Base-by-base conservation (phyloP, 108 stramenopile genomes). In the Licmophora abbreviata region DNA sequence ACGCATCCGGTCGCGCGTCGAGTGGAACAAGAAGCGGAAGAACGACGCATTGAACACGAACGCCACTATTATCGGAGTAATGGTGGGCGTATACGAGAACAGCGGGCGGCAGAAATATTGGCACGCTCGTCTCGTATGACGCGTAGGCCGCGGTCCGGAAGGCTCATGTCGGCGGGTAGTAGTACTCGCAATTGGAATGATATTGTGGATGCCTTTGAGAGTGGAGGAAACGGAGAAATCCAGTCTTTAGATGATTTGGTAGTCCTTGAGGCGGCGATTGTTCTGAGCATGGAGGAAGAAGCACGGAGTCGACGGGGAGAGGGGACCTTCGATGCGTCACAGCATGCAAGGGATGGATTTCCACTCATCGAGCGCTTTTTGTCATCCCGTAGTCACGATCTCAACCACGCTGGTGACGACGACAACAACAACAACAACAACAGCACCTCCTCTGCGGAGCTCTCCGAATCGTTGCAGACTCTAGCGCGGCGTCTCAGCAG, bases 191-290 rank as follows among this genome's bases (percentile, higher is more conserved):
- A 71, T 25, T 65, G 60, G 74, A 63, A 59, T 52, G 65, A 58
- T 49, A 56, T 72, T 48, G 63, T 68, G 1, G 58, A 63, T 30
- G 63, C 64, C 44, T 64, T 61, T 26, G 71, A 67, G 40, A 27
- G 47, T 29, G 51, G 61, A 40, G 49, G 54, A 25, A 41, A 46
- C 59, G 71, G 64, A 9, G 9, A 10, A 2, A 41, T 63, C 18
- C 17, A 51, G 5, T 59, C 58, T 37, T 51, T 83, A 48, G 86
- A 88, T 60, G 77, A 81, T 56, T 46, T 83, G 54, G 66, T 73
- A 30, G 74, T 76, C n/a, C 31, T 84, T 53, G 86, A 88, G 58
- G 77, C 77, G 0, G 82, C 82, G 22, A 71, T 84, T 41, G 36
- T 82, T 49, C 41, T 75, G 8, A 73, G 67, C 50, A 57, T 63